Percentiles rank a stretch among this genome's conserved stretches.
Conservation (phyloP, 108 stramenopile species). For the Cyclotella sp. region DNA sequence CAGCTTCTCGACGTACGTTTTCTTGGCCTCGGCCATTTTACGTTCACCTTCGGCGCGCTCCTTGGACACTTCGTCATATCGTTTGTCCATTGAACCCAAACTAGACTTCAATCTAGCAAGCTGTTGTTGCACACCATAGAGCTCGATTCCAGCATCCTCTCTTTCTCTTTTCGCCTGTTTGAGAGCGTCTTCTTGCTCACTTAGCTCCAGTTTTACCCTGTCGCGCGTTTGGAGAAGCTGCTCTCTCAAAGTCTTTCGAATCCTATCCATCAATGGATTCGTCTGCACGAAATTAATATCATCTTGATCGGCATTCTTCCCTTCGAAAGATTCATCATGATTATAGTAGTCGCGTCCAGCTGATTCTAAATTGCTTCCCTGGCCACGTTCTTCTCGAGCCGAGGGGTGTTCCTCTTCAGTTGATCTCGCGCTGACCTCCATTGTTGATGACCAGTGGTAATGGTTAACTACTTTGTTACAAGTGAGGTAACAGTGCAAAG, state of each 20-base stretch:
- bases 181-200: slow-evolving; percentile 58
- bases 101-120: slow-evolving; percentile 71
- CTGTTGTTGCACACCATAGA: slow-evolving; percentile 88
- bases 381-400: no score
- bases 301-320: not conserved
- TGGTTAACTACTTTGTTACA: no score
- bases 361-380: not conserved
- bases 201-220: slow-evolving; percentile 60
- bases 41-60: slow-evolving; percentile 56
- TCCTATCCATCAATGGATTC: slow-evolving; percentile 79
- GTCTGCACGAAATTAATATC: slow-evolving; percentile 10
- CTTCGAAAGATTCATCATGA: not conserved
- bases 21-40: slow-evolving; percentile 47
- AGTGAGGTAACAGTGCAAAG: no score
- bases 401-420: no score
- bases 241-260: slow-evolving; percentile 67
- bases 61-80: slow-evolving; percentile 51
- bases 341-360: not conserved
- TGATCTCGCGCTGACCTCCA: no score
- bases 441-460: no score
- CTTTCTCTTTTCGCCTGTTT: slow-evolving; percentile 37
- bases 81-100: slow-evolving; percentile 62
- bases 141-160: slow-evolving; percentile 75
- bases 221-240: slow-evolving; percentile 70
- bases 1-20: slow-evolving; percentile 27